Base-by-base conservation (phyloP, 2,329 filamentous ascomycete genomes). In the Penicillium expansum region DNA sequence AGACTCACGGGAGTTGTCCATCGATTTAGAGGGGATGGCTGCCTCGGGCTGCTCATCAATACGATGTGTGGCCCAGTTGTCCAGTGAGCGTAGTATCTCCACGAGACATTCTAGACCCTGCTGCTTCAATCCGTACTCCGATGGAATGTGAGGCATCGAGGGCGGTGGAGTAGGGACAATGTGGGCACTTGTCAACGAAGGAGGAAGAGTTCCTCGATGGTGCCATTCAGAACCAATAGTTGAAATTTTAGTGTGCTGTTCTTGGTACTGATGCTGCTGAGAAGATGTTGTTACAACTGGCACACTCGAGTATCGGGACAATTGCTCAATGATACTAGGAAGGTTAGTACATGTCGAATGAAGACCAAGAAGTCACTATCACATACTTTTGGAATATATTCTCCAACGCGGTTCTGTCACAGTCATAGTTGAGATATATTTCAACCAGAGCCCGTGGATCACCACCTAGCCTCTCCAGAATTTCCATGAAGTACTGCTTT, bases 341-440 rank as follows among this genome's bases (percentile, higher is more conserved):
- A 47, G 14, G 16, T 58, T 49, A 51, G 56, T 59, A 43, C 49
- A 27, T 38, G 57, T 10, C 24, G 3, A n/a, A 49, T 29, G n/a
- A 52, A 27, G 11, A 32, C 8, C 6, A 43, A 27, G 2, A 7
- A 32, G 27, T 33, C 13, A 16, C 10, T 6, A 42, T 24, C n/a
- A 62, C 68, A 55, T 68, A 77, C 65, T 84, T 81, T 75, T 99
- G 94, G 73, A 96, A 99, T 74, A 97, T 94, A 74, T 99, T 99
- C 76, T 97, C 93, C 58, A 97, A 85, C 10, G 86, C 86, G 39
- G 91, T 92, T 58, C 93, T 84, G 69, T 97, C 95, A 76, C 94
- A 99, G 72, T 99, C 94, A 70, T 99, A 99, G 74, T 99, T 99
- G 61, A 99, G 83, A 74, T 99, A 99, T 14, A 92, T 88, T 74